Evolutionary conservation across 2,329 filamentous ascomycete species (phyloP).

Genomic region (Colletotrichum higginsianum): DNA sequence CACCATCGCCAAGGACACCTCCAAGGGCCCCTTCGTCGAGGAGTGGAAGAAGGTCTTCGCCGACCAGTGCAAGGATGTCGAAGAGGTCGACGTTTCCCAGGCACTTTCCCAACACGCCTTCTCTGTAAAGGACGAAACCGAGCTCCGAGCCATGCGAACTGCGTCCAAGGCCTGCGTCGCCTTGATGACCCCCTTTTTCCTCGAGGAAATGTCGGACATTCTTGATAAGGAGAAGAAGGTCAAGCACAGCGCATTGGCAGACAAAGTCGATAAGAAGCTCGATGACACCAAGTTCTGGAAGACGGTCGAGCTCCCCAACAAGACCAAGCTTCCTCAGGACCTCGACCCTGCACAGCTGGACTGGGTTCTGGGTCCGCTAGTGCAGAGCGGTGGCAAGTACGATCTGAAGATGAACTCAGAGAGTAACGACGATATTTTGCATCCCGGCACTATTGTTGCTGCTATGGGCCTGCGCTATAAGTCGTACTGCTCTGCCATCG

Average conservation of each 20-base stretch:
- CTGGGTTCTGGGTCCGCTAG: conserved; percentile 91
- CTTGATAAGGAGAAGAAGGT: conserved; percentile 98
- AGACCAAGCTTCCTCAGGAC: conserved; percentile 84
- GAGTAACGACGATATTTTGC: conserved; percentile 85
- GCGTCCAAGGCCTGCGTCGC: conserved; percentile 95
- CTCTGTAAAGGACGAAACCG: conserved; percentile 94
- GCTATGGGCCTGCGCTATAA: conserved; percentile 95
- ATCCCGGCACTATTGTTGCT: conserved; percentile 93
- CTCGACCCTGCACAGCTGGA: conserved; percentile 92
- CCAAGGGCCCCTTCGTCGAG: conserved; percentile 90
- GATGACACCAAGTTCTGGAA: conserved; percentile 97
- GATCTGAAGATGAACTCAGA: conserved; percentile 87
- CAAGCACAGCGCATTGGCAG: conserved; percentile 87
- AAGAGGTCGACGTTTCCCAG: conserved; percentile 87
- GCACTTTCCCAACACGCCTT: conserved; percentile 89
- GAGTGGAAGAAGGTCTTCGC: conserved; percentile 92
- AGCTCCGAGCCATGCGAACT: conserved; percentile 93
- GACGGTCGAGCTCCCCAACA: conserved; percentile 77
- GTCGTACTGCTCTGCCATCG: conserved; percentile 93
- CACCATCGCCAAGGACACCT: conserved; percentile 85
- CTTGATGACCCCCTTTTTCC: conserved; percentile 95
- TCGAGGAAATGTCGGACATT: conserved; percentile 97
- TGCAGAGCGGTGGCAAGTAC: conserved; percentile 97
- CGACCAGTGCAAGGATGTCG: conserved; percentile 85
- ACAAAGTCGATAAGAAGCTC: conserved; percentile 91